Evolutionary conservation across 1,284 basidiomycete species (phyloP).

Genomic region (Apiotrichum veenhuisii): DNA sequence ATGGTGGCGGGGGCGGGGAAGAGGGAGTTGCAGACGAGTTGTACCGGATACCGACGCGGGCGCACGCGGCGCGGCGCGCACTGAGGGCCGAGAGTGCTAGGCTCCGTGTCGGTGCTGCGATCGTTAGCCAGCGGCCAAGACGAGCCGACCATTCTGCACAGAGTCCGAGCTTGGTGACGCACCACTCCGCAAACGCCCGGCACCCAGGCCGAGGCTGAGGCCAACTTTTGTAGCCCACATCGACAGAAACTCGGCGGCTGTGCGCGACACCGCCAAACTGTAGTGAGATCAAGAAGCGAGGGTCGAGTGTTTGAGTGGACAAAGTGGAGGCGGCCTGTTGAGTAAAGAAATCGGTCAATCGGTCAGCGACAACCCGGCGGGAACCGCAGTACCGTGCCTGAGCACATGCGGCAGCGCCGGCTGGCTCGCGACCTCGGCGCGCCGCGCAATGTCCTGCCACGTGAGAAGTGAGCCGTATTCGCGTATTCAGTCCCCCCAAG

Average conservation of each 20-base stretch:
- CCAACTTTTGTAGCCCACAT: constrained; percentile 5
- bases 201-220: constrained; percentile 11
- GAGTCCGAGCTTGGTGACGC: not conserved
- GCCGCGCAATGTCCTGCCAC: too few relatives aligned
- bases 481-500: too few relatives aligned
- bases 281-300: not conserved
- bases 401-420: too few relatives aligned
- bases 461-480: too few relatives aligned
- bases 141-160: not conserved
- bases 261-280: not conserved
- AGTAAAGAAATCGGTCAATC: too few relatives aligned
- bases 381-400: too few relatives aligned
- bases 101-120: not conserved
- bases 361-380: too few relatives aligned
- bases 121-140: not conserved
- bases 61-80: not conserved
- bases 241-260: not conserved
- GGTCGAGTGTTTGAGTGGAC: not conserved
- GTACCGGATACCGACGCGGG: constrained; percentile 3
- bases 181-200: not conserved
- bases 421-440: too few relatives aligned
- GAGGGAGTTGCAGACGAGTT: constrained; percentile 11
- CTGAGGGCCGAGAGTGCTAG: not conserved
- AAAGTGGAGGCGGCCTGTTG: not conserved
- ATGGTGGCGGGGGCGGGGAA: not conserved